Conservation (phyloP, 192 early-diverging fungal genomes). For the Mortierella antarctica region DNA sequence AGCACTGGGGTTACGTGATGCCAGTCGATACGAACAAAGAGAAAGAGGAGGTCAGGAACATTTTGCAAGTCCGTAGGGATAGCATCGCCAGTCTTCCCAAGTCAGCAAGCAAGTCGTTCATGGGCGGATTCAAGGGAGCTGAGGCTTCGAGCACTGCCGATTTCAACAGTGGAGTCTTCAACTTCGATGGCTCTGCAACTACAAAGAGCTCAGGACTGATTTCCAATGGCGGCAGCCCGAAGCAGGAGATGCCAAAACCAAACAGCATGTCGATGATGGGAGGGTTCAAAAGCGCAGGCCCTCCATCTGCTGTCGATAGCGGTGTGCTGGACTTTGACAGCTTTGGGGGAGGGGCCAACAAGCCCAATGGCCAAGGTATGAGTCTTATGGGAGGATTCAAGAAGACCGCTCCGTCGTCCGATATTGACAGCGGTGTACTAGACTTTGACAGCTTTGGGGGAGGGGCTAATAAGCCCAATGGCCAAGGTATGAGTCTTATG, state of each 20-base stretch:
- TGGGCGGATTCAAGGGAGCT: conserved; percentile 7
- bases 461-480: conserved; percentile 1
- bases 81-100: conserved; percentile 23
- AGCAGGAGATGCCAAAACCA: background rate
- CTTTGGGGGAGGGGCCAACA: background rate
- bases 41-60: conserved; percentile 11
- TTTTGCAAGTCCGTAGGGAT: conserved; percentile 26
- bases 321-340: conserved; percentile 16
- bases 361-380: conserved; percentile 10
- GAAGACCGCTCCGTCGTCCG: background rate
- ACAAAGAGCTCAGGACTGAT: background rate
- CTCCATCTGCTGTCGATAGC: background rate
- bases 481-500: conserved; percentile 27
- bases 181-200: conserved; percentile 17
- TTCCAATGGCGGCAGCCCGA: background rate
- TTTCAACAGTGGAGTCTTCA: conserved; percentile 14
- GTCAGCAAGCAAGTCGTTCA: conserved; percentile 30
- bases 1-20: conserved; percentile 57
- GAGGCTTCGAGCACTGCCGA: background rate
- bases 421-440: conserved; percentile 6
- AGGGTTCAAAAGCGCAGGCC: background rate
- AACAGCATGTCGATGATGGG: conserved; percentile 29
- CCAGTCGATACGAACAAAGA: conserved; percentile 20
- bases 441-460: conserved; percentile 36
- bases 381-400: conserved; percentile 28